Evolutionary conservation across 2,329 filamentous ascomycete genomes (phyloP).

Genomic region (Clathrospora elynae): DNA sequence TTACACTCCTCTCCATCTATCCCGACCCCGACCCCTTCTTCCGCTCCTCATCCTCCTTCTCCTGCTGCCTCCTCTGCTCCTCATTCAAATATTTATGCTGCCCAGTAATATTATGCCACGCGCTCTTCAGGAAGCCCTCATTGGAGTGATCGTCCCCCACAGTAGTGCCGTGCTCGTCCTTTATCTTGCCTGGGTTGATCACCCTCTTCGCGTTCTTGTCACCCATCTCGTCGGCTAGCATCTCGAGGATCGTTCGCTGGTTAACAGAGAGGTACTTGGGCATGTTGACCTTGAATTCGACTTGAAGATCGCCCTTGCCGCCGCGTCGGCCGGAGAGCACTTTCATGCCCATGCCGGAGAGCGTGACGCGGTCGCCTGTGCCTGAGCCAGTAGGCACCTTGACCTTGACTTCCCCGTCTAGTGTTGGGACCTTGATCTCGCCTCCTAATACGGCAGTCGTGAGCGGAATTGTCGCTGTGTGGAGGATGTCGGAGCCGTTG

Average conservation of each 20-base stretch:
- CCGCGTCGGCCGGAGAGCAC: constrained; percentile 66
- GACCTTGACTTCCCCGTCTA: constrained; percentile 88
- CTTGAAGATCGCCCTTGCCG: constrained; percentile 78
- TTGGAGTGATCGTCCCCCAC: constrained; percentile 63
- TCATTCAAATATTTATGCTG: constrained; percentile 55
- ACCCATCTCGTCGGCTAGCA: constrained; percentile 94
- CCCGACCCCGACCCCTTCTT: constrained; percentile 46
- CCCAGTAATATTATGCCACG: constrained; percentile 92
- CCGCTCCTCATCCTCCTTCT: constrained; percentile 33
- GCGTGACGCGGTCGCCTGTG: constrained; percentile 88
- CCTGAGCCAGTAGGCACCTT: constrained; percentile 89
- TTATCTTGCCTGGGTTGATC: constrained; percentile 74
- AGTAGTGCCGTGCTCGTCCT: constrained; percentile 23
- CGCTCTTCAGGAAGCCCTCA: constrained; percentile 88
- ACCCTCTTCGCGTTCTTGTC: constrained; percentile 90
- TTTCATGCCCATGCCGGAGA: constrained; percentile 93
- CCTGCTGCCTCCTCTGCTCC: constrained; percentile 41
- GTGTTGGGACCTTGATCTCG: constrained; percentile 84
- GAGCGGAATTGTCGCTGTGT: constrained; percentile 87
- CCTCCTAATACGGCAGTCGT: constrained; percentile 93
- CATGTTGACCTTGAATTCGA: constrained; percentile 95
- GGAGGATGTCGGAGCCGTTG: constrained; percentile 85
- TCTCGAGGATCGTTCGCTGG: constrained; percentile 90
- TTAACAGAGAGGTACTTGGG: constrained; percentile 91
- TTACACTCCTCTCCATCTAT: constrained; percentile 1